A percentile compares a stretch with the other conserved stretches of the same genome.
These are phyloP conservation scores for Grosmannia serpens DNA, from an alignment of 2,329 filamentous ascomycete species.

Conservation along the genomic window DNA sequence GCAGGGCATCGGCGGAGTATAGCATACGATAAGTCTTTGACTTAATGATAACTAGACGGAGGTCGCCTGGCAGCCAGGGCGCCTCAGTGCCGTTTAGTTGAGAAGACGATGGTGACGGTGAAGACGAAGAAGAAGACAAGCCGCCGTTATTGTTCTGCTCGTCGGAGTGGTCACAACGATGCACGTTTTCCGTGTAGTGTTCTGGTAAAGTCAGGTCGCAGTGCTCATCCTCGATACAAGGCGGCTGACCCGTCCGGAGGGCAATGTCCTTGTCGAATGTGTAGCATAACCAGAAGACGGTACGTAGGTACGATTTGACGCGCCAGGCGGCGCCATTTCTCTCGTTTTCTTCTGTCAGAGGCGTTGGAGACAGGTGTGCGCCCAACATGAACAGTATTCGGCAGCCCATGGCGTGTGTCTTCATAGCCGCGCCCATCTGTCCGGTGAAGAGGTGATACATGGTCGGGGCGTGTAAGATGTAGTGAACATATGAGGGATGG, in stretches of 20 bases:
- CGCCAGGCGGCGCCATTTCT: slow-evolving; percentile 11
- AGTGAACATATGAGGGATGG: background rate
- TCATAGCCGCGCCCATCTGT: slow-evolving; percentile 30
- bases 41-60: slow-evolving; percentile 39
- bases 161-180: background rate
- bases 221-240: slow-evolving; percentile 35
- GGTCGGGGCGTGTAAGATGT: background rate
- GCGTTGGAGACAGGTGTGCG: slow-evolving; percentile 14
- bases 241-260: slow-evolving; percentile 40
- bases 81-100: background rate
- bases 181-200: background rate
- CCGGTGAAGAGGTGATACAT: slow-evolving; percentile 24
- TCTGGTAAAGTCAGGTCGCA: slow-evolving; percentile 39
- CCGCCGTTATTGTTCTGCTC: background rate
- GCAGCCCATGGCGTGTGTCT: slow-evolving; percentile 32
- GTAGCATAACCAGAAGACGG: slow-evolving; percentile 44
- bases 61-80: slow-evolving; percentile 32
- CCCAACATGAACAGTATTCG: slow-evolving; percentile 38
- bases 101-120: background rate
- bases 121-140: background rate
- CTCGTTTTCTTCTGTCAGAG: background rate
- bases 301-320: slow-evolving; percentile 22
- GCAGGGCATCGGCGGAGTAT: slow-evolving; percentile 35
- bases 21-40: slow-evolving; percentile 34
- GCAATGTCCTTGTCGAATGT: slow-evolving; percentile 44